Evolutionary conservation across 345 rosid genomes (phyloP).

Genomic region (Citrus sp.): DNA sequence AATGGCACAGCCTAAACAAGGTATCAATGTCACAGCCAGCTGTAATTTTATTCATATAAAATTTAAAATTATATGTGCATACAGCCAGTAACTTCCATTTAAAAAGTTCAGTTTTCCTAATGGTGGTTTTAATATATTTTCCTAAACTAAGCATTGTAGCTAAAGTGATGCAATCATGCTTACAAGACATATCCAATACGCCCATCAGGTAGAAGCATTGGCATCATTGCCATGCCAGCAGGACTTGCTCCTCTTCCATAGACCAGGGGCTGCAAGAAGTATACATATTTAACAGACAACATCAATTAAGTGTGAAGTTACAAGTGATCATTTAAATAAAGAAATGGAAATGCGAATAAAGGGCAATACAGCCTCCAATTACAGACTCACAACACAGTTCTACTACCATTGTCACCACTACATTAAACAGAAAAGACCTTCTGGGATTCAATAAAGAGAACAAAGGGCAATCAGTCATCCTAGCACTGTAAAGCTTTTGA

Average conservation of each 20-base stretch:
- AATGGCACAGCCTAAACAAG: background rate
- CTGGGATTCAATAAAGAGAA: background rate
- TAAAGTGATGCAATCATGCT: slow-evolving; percentile 19
- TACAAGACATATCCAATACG: slow-evolving; percentile 71
- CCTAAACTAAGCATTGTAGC: background rate
- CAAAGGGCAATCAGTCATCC: background rate
- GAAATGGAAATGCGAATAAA: background rate
- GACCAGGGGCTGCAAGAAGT: slow-evolving; percentile 53
- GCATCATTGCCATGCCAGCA: slow-evolving; percentile 75
- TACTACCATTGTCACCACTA: background rate
- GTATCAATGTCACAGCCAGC: background rate
- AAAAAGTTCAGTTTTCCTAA: background rate
- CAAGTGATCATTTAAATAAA: background rate
- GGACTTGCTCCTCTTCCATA: slow-evolving; percentile 61
- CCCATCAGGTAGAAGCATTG: slow-evolving; percentile 78
- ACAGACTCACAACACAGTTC: background rate
- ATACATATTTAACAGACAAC: slow-evolving; percentile 8
- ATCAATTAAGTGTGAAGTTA: background rate
- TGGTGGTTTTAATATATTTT: background rate
- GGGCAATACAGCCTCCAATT: background rate
- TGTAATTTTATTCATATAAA: background rate
- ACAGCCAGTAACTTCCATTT: background rate
- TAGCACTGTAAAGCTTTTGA: background rate
- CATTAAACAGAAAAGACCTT: background rate
- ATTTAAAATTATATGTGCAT: background rate